Base-by-base conservation (phyloP, 2,329 filamentous ascomycete species). In the Pyrenochaeta sp. region DNA sequence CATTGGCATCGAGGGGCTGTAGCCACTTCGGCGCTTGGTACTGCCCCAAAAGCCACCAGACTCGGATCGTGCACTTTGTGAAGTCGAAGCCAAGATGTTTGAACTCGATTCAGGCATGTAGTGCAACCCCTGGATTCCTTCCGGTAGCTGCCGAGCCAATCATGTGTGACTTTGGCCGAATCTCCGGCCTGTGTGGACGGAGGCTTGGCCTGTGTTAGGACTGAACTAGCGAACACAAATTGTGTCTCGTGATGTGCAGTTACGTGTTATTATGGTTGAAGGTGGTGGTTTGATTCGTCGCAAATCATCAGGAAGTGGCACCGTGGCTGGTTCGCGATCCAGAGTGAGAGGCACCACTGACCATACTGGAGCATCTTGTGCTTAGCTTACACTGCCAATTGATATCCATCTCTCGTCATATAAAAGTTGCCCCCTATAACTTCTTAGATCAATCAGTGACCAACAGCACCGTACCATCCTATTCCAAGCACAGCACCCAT, bases 391-490 rank as follows among this genome's bases (percentile, higher is more conserved):
- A n/a, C n/a, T n/a, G n/a, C n/a, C n/a, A n/a, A n/a, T n/a, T n/a
- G n/a, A n/a, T n/a, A n/a, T n/a, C n/a, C n/a, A n/a, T n/a, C n/a
- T n/a, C n/a, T n/a, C n/a, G n/a, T n/a, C n/a, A n/a, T n/a, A n/a
- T n/a, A n/a, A n/a, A n/a, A n/a, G n/a, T 37, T 11, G 35, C 7
- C 12, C 2, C 35, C 17, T 17, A 27, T 4, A 5, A 27, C 23
- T 27, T 27, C 20, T 27, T 9, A 27, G 35, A 20, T 15, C 17
- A 10, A 20, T 58, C 48, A 67, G 11, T 53, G 54, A 3, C 67
- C 66, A 21, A 75, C 74, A 49, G 69, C 71, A n/a, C 69, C 76
- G 63, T 71, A 79, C 76, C 77, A 78, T 1, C 67, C 60, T 42
- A 79, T 37, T 0, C 78, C 77, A 53, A 78, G 54, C 2, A 74